Base-by-base conservation (phyloP, 2,329 filamentous ascomycete genomes). In the Fusarium sulawesiense region DNA sequence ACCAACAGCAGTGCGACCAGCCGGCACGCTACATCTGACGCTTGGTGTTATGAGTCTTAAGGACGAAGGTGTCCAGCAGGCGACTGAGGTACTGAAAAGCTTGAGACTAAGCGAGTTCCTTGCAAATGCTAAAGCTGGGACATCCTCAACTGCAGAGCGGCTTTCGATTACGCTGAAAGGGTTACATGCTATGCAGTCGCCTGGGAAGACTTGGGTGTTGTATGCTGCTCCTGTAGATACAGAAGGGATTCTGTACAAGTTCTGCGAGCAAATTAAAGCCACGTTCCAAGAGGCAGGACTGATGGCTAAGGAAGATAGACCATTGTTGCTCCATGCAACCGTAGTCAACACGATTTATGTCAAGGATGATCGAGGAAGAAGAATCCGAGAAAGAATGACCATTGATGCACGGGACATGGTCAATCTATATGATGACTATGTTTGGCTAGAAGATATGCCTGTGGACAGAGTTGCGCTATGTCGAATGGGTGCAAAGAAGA, bases 281-380 rank as follows among this genome's bases (percentile, higher is more conserved):
- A 68, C 73, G 2, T 93, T 94, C 72, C 80, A 80, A 20, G 81
- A 86, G 3, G 81, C 82, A 0, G 88, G 84, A 3, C 78, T 92
- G 12, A 81, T 94, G 75, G 76, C 83, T 0, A 80, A 83, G 2
- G 90, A 92, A 27, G 80, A 82, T 14, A 82, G 93, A 57, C 86
- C 88, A 9, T 78, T 98, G 66, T 85, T 92, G 21, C 80, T 98
- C 54, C 95, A 98, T 77, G 93, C 93, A 20, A 98, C 95, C 0
- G 82, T 98, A 6, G 81, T 96, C 53, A 97, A 98, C 78, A 97
- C 94, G 1, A 88, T 94, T 16, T 97, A 97, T 77, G 89, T 89
- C 45, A 87, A 85, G 75, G 79, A 65, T 6, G 60, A 60, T 2
- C 51, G 62, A 16, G 68, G 72, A 6, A 53, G 75, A 63, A 75